Base-by-base conservation (phyloP, 768 basidiomycete species). In the Phanerodontia chrysosporium region DNA sequence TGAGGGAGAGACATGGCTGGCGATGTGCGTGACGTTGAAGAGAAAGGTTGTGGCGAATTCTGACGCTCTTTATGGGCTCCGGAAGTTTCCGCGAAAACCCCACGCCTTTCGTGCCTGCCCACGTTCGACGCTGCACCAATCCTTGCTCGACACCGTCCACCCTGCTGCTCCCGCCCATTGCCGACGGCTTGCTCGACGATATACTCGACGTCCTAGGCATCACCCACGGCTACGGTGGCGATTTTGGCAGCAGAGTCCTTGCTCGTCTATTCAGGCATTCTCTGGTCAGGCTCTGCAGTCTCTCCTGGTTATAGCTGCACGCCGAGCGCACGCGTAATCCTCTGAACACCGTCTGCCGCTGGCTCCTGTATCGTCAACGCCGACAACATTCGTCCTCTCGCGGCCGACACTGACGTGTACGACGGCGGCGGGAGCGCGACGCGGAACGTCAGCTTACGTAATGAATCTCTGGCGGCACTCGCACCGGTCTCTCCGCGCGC, bases 1-100 rank as follows among this genome's bases (percentile, higher is more conserved):
- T 96, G 95, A 73, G 95, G 92, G 68, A 93, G 82, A 73, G 92
- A 90, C 92, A 93, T 94, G 76, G 70, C 74, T 53, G 63, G 51
- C 55, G 60, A 55, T 55, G 61, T 71, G 65, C 65, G 73, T 71
- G 70, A 68, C 66, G 60, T 64, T 67, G 66, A 56, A 59, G 60
- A 55, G 42, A 45, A 58, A 57, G 65, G 55, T 44, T 58, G 64
- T 62, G 58, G 66, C 59, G 64, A 60, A 39, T 57, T 44, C 57
- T 55, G 58, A 51, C 62, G 55, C 64, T 55, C 65, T 66, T 69
- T 69, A 69, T 63, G 61, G 49, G 65, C 55, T 61, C 64, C 65
- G 67, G 67, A 49, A 54, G 32, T 45, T 66, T 57, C 67, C 67
- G 65, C 61, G 39, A 4, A 4, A 62, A 58, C 59, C 45, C 35